Base-by-base conservation (phyloP, 1,284 basidiomycete genomes). In the Sphaerobolus stellatus region DNA sequence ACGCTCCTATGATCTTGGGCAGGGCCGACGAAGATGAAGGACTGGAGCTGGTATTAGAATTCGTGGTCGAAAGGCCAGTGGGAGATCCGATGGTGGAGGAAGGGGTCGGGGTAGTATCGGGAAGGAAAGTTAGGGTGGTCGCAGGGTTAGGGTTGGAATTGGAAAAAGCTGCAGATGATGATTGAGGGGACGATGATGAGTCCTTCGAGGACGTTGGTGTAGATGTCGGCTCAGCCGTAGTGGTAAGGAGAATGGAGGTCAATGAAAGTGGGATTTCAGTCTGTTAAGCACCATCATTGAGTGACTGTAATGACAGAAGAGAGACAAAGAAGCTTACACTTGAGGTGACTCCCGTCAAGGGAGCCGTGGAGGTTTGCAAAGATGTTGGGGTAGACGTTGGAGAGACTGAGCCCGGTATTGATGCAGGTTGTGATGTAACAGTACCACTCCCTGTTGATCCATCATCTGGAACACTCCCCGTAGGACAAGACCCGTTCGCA, bases 1-100 rank as follows among this genome's bases (percentile, higher is more conserved):
- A 49, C 33, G 33, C 53, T 4, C 53, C 53, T 16, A 54, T 54
- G 4, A 54, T 20, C 27, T 54, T 54, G 6, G 53, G 53, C 8
- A 54, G 45, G 6, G 34, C 46, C 14, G 53, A 40, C 36, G 53
- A 48, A 18, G 52, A 14, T n/a, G 46, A 38, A n/a, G 53, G 41
- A 24, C 13, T 28, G 13, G 36, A 13, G 4, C 18, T 33, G 29
- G 36, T 18, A 7, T 24, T 14, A 18, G 53, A 49, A 33, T 43
- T 13, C 20, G 18, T 49, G 20, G 46, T 9, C n/a, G 47, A 41
- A 13, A 5, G 27, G 5, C 46, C 29, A 38, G n/a, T 16, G 38
- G 36, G 16, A 43, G 20, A 9, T 8, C 31, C n/a, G 28, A 29
- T 51, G 22, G 22, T 16, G 34, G 45, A 38, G 46, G 36, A 14